Evolutionary conservation across 2,329 filamentous ascomycete species (phyloP).

Genomic region (Sclerotinia borealis): DNA sequence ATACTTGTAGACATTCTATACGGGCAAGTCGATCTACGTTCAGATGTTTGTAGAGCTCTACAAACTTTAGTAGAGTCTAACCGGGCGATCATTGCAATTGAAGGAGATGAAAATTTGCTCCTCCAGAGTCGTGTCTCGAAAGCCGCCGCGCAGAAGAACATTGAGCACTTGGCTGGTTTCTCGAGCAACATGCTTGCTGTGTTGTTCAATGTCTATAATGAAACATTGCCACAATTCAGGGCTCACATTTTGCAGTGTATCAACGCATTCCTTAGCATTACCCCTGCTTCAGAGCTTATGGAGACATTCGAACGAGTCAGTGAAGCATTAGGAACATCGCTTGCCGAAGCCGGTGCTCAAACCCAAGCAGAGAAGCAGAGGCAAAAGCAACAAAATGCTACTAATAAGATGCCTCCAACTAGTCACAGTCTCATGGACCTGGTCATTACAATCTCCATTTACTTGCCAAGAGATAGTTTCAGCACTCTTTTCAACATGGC

Average conservation of each 20-base stretch:
- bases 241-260: slow-evolving; percentile 90
- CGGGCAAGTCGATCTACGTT: slow-evolving; percentile 78
- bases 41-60: slow-evolving; percentile 80
- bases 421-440: slow-evolving; percentile 95
- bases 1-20: slow-evolving; percentile 88
- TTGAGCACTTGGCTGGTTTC: slow-evolving; percentile 73
- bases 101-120: slow-evolving; percentile 61
- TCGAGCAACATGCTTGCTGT: slow-evolving; percentile 88
- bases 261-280: slow-evolving; percentile 89
- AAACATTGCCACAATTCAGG: slow-evolving; percentile 87
- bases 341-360: slow-evolving; percentile 53
- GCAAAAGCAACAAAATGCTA: slow-evolving; percentile 46
- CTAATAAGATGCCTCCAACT: slow-evolving; percentile 79
- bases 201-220: slow-evolving; percentile 97
- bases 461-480: slow-evolving; percentile 84
- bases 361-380: slow-evolving; percentile 61
- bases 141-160: slow-evolving; percentile 67
- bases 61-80: slow-evolving; percentile 89
- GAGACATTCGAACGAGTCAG: slow-evolving; percentile 86
- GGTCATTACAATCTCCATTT: slow-evolving; percentile 91
- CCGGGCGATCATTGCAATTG: slow-evolving; percentile 67
- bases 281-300: slow-evolving; percentile 69
- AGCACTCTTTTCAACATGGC: slow-evolving; percentile 81
- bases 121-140: slow-evolving; percentile 74
- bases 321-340: slow-evolving; percentile 69